Base-by-base conservation (phyloP, 352 stramenopile species). In the Phytophthora podocarpi region DNA sequence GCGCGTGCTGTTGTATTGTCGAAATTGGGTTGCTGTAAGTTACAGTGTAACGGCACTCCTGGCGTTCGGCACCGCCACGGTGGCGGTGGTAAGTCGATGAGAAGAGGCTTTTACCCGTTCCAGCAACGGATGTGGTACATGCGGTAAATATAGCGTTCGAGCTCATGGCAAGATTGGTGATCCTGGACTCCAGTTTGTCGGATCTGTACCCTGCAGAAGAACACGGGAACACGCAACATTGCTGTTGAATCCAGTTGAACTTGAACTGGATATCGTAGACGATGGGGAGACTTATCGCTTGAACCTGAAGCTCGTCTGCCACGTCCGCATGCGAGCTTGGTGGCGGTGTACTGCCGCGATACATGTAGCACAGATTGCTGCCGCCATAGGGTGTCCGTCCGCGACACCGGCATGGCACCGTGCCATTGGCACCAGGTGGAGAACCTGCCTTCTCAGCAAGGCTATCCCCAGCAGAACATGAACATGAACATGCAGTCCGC, bases 241-340 rank as follows among this genome's bases (percentile, higher is more conserved):
- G 20, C 26, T 43, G 24, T 46, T 56, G 32, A 63, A 47, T 63
- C 50, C 43, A 57, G 51, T 40, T 40, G 36, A 67, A 57, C 21
- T 45, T 66, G 48, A 54, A 57, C 47, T 57, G 32, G 10, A 36
- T 43, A 42, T 59, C 54, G 28, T 45, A 15, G 28, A 40, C 30
- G 56, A 64, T 64, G 20, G 46, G 40, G 28, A 51, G 23, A 20
- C 15, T 20, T 54, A 26, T 46, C 41, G 26, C 51, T 41, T 64
- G 52, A 68, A 66, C 39, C 7, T 58, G 35, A 45, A 47, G 36
- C 18, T 28, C 40, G 45, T 36, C 37, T 55, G 43, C 34, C 59
- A 62, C 50, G 59, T 61, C 58, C 58, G 41, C 58, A 45, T 37
- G 46, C 39, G 16, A 48, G 20, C 15, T 41, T 39, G n/a, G 54